Conservation (phyloP, 2,329 filamentous ascomycete genomes). For the Fusarium mundagurra region DNA sequence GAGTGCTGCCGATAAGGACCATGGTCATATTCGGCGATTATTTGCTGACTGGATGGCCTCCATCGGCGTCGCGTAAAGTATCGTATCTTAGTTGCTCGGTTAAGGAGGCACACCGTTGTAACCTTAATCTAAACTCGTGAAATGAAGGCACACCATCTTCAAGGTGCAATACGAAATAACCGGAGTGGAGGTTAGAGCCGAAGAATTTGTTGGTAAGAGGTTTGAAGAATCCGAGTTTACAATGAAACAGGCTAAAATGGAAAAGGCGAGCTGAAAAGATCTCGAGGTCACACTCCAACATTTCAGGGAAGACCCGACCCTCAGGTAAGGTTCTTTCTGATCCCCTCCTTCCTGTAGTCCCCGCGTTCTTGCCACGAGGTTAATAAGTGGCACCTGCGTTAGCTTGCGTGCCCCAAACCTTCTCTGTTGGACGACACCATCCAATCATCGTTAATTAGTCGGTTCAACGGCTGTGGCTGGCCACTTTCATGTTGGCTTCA, state of each 20-base stretch:
- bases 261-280: slow-evolving; percentile 9
- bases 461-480: slow-evolving; percentile 15
- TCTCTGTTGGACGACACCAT: neutral
- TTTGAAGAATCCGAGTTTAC: neutral
- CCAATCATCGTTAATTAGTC: neutral
- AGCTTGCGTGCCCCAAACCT: neutral
- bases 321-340: neutral
- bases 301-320: neutral
- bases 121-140: slow-evolving; percentile 9
- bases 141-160: slow-evolving; percentile 4
- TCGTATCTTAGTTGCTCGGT: slow-evolving; percentile 1
- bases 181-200: neutral
- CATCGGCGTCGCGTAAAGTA: neutral
- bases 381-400: slow-evolving; percentile 26
- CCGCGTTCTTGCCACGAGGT: slow-evolving; percentile 8
- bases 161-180: slow-evolving; percentile 4
- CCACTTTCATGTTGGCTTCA: neutral
- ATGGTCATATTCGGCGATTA: slow-evolving; percentile 5
- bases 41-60: slow-evolving; percentile 6
- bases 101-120: neutral
- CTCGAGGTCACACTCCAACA: neutral
- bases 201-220: neutral
- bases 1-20: slow-evolving; percentile 30
- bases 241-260: slow-evolving; percentile 7
- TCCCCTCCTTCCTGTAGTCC: neutral